Evolutionary conservation across 2,329 filamentous ascomycete genomes (phyloP).

Genomic region (Xylariaceae sp.): DNA sequence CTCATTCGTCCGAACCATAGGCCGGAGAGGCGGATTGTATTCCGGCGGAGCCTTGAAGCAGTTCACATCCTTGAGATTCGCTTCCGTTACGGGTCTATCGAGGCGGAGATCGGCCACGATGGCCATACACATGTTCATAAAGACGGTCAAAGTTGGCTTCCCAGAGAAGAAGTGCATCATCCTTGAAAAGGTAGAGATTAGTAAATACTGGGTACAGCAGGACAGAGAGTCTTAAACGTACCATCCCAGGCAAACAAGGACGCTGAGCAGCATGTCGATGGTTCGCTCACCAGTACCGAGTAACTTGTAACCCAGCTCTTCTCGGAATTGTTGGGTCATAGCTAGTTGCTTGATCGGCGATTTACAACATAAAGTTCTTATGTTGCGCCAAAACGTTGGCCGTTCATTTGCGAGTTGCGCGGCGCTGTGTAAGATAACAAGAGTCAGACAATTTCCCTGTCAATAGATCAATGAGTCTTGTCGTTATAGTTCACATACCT

Average conservation of each 20-base stretch:
- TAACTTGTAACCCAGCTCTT: slow-evolving; percentile 43
- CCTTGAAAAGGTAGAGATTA: slow-evolving; percentile 18
- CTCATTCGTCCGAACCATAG: slow-evolving; percentile 28
- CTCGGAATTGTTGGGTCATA: slow-evolving; percentile 39
- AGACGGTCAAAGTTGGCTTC: slow-evolving; percentile 44
- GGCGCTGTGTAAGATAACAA: slow-evolving; percentile 19
- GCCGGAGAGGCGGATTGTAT: slow-evolving; percentile 11
- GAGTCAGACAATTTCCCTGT: slow-evolving; percentile 17
- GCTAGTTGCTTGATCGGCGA: slow-evolving; percentile 37
- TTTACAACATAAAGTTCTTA: slow-evolving; percentile 44
- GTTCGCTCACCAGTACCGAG: slow-evolving; percentile 46
- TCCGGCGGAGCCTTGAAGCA: slow-evolving; percentile 24
- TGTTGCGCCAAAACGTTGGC: slow-evolving; percentile 48
- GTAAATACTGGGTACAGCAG: background rate
- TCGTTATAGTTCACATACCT: too few species aligned
- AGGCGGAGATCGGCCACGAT: slow-evolving; percentile 46
- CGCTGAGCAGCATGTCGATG: slow-evolving; percentile 49
- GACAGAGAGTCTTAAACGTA: slow-evolving; percentile 22
- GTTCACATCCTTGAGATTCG: slow-evolving; percentile 16
- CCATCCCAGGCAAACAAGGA: slow-evolving; percentile 46
- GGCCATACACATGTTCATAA: slow-evolving; percentile 40
- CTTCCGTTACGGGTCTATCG: slow-evolving; percentile 28
- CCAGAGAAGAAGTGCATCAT: slow-evolving; percentile 31
- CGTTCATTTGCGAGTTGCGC: slow-evolving; percentile 20
- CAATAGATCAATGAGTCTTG: too few species aligned